phyloP scores from a whole-genome alignment of 805 yeast species.

The Kuraishia floccosa region DNA sequence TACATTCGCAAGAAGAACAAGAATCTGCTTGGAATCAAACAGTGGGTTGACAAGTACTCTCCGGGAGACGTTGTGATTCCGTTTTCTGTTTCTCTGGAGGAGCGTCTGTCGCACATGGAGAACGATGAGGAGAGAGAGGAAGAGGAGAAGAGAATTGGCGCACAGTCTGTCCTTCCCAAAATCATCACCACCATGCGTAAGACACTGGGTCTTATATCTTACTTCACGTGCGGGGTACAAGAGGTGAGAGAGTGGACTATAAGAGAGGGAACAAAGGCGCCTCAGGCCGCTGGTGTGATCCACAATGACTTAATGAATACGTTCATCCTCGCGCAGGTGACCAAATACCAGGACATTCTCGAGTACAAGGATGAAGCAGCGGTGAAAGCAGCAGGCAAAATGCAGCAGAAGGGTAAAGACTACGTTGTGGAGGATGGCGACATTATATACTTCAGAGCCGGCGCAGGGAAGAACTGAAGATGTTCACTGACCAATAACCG shows the following conservation, averaged over 20 bases:
- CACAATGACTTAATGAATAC: conserved; percentile 81
- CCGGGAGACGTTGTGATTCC: conserved; percentile 84
- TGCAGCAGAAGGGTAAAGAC: conserved; percentile 62
- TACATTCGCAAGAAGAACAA: conserved; percentile 42
- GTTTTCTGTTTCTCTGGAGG: conserved; percentile 86
- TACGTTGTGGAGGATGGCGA: conserved; percentile 82
- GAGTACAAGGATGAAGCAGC: conserved; percentile 39
- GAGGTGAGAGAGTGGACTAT: conserved; percentile 90
- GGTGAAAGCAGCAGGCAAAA: conserved; percentile 47
- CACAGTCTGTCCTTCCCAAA: conserved; percentile 43
- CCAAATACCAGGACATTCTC: conserved; percentile 50
- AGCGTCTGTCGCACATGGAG: conserved; percentile 79
- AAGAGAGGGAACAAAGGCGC: conserved; percentile 80
- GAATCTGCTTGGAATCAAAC: conserved; percentile 34
- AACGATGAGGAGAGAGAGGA: conserved; percentile 36
- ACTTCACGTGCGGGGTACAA: conserved; percentile 76
- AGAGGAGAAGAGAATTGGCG: conserved; percentile 23
- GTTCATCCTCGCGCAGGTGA: conserved; percentile 68
- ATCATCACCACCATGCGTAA: conserved; percentile 58
- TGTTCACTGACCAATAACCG: too few species aligned
- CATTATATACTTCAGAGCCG: conserved; percentile 61
- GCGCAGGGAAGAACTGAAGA: conserved; percentile 50
- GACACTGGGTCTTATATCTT: conserved; percentile 63
- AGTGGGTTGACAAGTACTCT: conserved; percentile 59
- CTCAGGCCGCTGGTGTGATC: conserved; percentile 98